Percentiles rank a stretch among this genome's conserved stretches.
Evolutionary conservation across 371 early-diverging fungal species (phyloP).

Genomic region (Conidiobolus incongruus): DNA sequence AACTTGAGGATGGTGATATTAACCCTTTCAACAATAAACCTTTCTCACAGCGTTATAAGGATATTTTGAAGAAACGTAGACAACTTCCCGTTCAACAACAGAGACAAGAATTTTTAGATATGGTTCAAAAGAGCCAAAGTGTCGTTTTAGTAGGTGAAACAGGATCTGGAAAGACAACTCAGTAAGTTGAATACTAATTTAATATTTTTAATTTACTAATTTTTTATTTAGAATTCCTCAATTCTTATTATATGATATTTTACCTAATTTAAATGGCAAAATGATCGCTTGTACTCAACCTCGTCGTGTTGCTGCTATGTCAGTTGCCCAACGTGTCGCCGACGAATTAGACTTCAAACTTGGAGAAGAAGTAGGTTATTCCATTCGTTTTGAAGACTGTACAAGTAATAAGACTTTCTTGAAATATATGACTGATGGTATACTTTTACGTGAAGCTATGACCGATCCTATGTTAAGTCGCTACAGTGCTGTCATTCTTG

Average conservation of each 20-base stretch:
- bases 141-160: conserved; percentile 79
- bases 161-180: conserved; percentile 83
- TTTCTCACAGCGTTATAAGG: conserved; percentile 54
- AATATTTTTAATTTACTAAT: conserved; percentile 1
- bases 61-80: conserved; percentile 56
- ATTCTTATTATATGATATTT: conserved; percentile 72
- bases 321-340: conserved; percentile 89
- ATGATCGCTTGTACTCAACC: conserved; percentile 97
- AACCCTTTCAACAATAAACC: conserved; percentile 68
- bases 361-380: conserved; percentile 88
- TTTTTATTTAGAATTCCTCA: conserved; percentile 63
- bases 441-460: conserved; percentile 94
- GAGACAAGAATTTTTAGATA: conserved; percentile 57
- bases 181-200: conserved; percentile 25
- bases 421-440: conserved; percentile 97
- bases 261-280: conserved; percentile 71
- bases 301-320: conserved; percentile 95
- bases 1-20: conserved; percentile 39
- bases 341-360: conserved; percentile 78
- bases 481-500: conserved; percentile 85
- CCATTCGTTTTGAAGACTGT: conserved; percentile 91
- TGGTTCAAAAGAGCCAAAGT: conserved; percentile 69
- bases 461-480: conserved; percentile 61
- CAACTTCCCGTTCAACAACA: conserved; percentile 78
- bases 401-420: conserved; percentile 61